phyloP scores from a whole-genome alignment of 257 asterid species.

The Petunia secreta region DNA sequence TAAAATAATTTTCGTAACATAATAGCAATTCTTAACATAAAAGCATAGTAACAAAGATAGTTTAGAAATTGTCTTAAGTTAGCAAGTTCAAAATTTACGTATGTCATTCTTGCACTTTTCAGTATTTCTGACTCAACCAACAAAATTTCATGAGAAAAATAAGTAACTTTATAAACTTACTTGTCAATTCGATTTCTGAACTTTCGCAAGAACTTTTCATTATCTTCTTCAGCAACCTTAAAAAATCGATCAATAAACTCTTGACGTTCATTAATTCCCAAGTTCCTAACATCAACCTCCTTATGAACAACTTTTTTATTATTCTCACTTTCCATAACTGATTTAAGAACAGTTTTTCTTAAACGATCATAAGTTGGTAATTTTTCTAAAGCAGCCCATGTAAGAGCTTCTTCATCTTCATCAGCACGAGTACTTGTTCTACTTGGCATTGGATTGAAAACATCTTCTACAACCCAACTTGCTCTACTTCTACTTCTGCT shows the following conservation, averaged over 20 bases:
- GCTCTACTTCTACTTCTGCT: slow-evolving; percentile 38
- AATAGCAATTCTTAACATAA: too few species aligned
- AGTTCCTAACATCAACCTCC: slow-evolving; percentile 52
- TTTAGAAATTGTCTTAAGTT: not conserved
- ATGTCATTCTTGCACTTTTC: not conserved
- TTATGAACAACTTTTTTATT: slow-evolving; percentile 33
- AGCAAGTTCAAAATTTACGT: too few species aligned
- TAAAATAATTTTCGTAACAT: not conserved
- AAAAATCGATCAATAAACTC: slow-evolving; percentile 54
- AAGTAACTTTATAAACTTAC: slow-evolving; percentile 36
- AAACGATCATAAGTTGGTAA: slow-evolving; percentile 80
- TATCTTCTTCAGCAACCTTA: slow-evolving; percentile 62
- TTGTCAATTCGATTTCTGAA: slow-evolving; percentile 52
- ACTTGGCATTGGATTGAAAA: slow-evolving; percentile 35
- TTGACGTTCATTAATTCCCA: slow-evolving; percentile 47
- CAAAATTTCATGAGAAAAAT: not conserved
- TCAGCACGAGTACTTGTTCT: slow-evolving; percentile 54
- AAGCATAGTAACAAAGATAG: not conserved
- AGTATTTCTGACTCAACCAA: not conserved
- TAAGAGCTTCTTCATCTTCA: slow-evolving; percentile 84
- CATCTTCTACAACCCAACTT: slow-evolving; percentile 61
- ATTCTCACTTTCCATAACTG: slow-evolving; percentile 31
- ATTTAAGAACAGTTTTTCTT: slow-evolving; percentile 61
- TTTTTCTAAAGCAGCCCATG: slow-evolving; percentile 92
- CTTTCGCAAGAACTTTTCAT: slow-evolving; percentile 51